These are phyloP conservation scores for Axilococcus clingmanii DNA, from an alignment of 139 green algal species.

Conservation along the genomic window DNA sequence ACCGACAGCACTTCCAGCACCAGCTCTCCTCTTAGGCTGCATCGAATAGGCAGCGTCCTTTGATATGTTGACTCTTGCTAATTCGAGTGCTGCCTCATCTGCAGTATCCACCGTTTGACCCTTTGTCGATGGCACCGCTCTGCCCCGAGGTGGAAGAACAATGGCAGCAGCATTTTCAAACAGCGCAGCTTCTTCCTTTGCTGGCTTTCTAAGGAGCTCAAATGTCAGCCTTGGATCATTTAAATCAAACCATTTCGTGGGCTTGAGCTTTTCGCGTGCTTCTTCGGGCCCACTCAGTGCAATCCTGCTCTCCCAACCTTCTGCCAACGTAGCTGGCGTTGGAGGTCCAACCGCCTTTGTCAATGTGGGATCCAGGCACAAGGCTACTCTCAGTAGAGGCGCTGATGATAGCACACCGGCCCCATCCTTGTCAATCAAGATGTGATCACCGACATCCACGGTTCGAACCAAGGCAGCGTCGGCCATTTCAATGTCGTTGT, in stretches of 20 bases:
- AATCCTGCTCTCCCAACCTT: too few species aligned
- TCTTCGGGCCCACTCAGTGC: too few species aligned
- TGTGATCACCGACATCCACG: too few species aligned
- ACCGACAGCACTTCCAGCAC: background rate
- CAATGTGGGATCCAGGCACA: too few species aligned
- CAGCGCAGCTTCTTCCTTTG: background rate
- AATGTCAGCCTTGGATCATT: constrained; percentile 24
- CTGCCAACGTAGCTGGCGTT: too few species aligned
- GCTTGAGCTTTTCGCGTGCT: too few species aligned
- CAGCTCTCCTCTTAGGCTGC: constrained; percentile 5
- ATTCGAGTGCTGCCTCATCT: constrained; percentile 7
- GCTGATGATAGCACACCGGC: too few species aligned
- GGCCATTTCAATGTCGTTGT: too few species aligned
- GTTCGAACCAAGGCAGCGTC: too few species aligned
- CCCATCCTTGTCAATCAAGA: too few species aligned
- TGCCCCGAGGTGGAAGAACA: background rate
- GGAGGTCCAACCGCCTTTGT: too few species aligned
- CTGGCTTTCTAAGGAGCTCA: background rate
- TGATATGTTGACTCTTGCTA: constrained; percentile 22
- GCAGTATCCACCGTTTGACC: background rate
- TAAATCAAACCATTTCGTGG: constrained; percentile 14
- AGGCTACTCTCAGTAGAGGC: too few species aligned
- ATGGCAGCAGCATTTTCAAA: background rate
- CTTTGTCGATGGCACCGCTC: background rate
- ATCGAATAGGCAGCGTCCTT: constrained; percentile 16